Evolutionary conservation across 208 protist genomes (phyloP).

Genomic region (Trypanosoma theileri): DNA sequence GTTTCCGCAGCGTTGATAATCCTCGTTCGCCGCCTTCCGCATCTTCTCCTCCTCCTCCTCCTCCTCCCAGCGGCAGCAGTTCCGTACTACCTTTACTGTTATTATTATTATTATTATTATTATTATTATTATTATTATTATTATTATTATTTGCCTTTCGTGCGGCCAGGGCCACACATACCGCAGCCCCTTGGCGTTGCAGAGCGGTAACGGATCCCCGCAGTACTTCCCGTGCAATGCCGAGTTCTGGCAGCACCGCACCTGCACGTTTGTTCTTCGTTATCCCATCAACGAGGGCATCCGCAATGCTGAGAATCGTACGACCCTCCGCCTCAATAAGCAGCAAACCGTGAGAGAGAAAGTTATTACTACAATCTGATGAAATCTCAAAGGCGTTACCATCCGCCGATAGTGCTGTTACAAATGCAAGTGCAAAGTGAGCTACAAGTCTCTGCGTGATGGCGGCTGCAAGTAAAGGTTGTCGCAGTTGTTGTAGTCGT

Average conservation of each 20-base stretch:
- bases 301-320: conserved; percentile 55
- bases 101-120: too few species aligned
- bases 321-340: conserved; percentile 79
- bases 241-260: conserved; percentile 45
- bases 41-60: conserved; percentile 2
- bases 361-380: conserved; percentile 69
- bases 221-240: conserved; percentile 34
- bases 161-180: conserved; percentile 33
- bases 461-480: conserved; percentile 68
- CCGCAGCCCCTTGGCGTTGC: conserved; percentile 26
- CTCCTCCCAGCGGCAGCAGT: too few species aligned
- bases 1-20: conserved; percentile 24
- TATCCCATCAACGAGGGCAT: conserved; percentile 46
- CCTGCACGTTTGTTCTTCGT: conserved; percentile 21
- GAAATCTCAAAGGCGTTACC: conserved; percentile 83
- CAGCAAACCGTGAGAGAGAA: conserved; percentile 60
- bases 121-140: background rate
- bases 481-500: conserved; percentile 62
- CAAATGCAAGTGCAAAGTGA: conserved; percentile 62
- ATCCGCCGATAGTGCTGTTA: conserved; percentile 63
- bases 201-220: conserved; percentile 28
- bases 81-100: too few species aligned
- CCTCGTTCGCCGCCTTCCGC: background rate
- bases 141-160: conserved; percentile 6
- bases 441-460: conserved; percentile 77